Evolutionary conservation across 208 protist species (phyloP).

Genomic region (Leishmania major): DNA sequence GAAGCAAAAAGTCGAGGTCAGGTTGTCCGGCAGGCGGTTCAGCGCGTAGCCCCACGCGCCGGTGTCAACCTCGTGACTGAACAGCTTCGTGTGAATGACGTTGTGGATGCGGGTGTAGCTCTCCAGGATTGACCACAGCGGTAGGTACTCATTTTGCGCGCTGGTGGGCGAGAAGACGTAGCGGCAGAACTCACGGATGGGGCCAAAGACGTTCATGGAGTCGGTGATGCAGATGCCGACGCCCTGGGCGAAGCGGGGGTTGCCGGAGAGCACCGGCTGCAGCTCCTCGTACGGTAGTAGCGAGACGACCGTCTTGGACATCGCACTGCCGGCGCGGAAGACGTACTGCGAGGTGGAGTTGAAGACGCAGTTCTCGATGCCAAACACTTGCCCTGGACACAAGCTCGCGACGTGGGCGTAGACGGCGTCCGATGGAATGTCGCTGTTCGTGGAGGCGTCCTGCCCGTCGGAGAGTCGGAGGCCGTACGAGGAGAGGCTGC

Average conservation of each 20-base stretch:
- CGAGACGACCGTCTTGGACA: conserved; percentile 61
- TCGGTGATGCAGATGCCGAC: conserved; percentile 59
- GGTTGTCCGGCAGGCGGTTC: conserved; percentile 75
- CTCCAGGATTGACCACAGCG: conserved; percentile 81
- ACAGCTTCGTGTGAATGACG: conserved; percentile 87
- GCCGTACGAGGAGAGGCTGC: conserved; percentile 14
- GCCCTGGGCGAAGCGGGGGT: conserved; percentile 68
- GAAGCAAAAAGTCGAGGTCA: conserved; percentile 86
- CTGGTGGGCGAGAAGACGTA: conserved; percentile 70
- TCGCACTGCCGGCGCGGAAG: conserved; percentile 55
- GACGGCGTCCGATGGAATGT: conserved; percentile 24
- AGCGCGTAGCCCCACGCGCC: conserved; percentile 88
- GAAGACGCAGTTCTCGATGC: conserved; percentile 73
- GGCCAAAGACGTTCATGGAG: conserved; percentile 73
- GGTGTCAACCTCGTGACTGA: conserved; percentile 76
- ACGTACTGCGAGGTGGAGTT: conserved; percentile 46
- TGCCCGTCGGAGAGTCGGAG: neutral
- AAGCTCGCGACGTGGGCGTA: conserved; percentile 65
- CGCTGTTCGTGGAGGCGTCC: conserved; percentile 4
- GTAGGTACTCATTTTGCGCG: conserved; percentile 81
- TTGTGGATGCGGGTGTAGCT: conserved; percentile 83
- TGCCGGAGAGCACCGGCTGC: conserved; percentile 39
- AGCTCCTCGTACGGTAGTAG: conserved; percentile 61
- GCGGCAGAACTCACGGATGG: conserved; percentile 80
- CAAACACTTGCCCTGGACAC: conserved; percentile 68